Percentiles rank a stretch among this genome's conserved stretches.
Evolutionary conservation across 1,284 basidiomycete genomes (phyloP).

Genomic region (Sporisorium graminicola): DNA sequence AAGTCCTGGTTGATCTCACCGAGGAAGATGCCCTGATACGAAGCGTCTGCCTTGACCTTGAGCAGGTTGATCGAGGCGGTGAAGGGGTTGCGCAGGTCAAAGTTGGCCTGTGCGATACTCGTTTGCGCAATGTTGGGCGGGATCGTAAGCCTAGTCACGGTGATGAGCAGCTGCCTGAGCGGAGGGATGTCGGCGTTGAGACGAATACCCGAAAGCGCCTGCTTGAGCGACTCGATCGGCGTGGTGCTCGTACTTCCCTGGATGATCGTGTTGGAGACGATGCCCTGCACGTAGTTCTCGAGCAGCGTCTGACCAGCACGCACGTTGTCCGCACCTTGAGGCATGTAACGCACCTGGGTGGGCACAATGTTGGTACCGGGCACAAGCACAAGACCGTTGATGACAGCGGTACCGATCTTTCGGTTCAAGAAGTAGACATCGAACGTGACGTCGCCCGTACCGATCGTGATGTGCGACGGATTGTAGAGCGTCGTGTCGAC

Average conservation of each 20-base stretch:
- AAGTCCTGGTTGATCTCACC: conserved; percentile 73
- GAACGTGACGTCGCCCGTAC: conserved; percentile 78
- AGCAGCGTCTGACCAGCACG: conserved; percentile 76
- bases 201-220: conserved; percentile 77
- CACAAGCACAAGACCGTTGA: conserved; percentile 71
- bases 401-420: conserved; percentile 76
- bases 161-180: conserved; percentile 77
- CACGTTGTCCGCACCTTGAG: conserved; percentile 74
- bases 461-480: conserved; percentile 79
- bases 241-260: conserved; percentile 76
- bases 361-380: conserved; percentile 54
- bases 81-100: conserved; percentile 78
- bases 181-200: conserved; percentile 79
- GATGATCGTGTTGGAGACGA: conserved; percentile 76
- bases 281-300: conserved; percentile 80
- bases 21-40: conserved; percentile 70
- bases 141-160: conserved; percentile 64
- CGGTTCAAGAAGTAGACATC: conserved; percentile 75
- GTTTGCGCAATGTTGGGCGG: conserved; percentile 68
- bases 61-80: conserved; percentile 80
- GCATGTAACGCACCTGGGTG: conserved; percentile 77
- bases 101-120: conserved; percentile 52
- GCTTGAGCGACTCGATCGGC: conserved; percentile 77
- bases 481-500: conserved; percentile 72
- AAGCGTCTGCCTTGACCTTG: conserved; percentile 75